Evolutionary conservation across 2,329 filamentous ascomycete species (phyloP).

Genomic region (Aplosporella prunicola): DNA sequence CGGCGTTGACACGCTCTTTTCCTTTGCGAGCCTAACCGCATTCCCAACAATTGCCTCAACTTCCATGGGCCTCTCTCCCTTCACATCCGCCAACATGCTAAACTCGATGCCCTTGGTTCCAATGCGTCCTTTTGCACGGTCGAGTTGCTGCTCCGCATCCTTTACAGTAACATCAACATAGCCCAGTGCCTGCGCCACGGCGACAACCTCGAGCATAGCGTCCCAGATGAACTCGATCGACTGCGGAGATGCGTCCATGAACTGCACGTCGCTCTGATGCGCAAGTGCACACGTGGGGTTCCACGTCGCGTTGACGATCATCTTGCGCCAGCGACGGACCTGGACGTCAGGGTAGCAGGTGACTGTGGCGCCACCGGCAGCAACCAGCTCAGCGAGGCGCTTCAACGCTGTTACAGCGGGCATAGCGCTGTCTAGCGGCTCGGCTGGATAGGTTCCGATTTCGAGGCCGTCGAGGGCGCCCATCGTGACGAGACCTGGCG

Average conservation of each 20-base stretch:
- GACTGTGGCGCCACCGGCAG: constrained; percentile 36
- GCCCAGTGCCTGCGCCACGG: constrained; percentile 33
- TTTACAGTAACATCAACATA: constrained; percentile 29
- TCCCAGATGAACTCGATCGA: constrained; percentile 28
- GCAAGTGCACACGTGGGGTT: constrained; percentile 52
- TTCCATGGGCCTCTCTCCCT: constrained; percentile 34
- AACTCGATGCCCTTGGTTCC: constrained; percentile 35
- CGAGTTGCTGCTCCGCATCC: constrained; percentile 30
- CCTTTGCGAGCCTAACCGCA: constrained; percentile 32
- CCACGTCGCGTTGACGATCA: constrained; percentile 52
- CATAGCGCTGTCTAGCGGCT: constrained; percentile 11
- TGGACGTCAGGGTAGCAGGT: constrained; percentile 47
- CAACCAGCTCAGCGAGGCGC: constrained; percentile 29
- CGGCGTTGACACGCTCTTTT: constrained; percentile 31
- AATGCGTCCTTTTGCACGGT: constrained; percentile 28
- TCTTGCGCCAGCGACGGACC: constrained; percentile 49
- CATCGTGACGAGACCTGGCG: constrained; percentile 40
- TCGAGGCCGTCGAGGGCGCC: constrained; percentile 40
- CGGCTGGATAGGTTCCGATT: constrained; percentile 41
- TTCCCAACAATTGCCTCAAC: constrained; percentile 44
- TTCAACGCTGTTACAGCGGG: constrained; percentile 17
- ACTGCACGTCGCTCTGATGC: constrained; percentile 42
- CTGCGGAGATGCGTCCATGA: constrained; percentile 27
- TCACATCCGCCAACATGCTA: constrained; percentile 43
- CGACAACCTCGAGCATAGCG: constrained; percentile 38